Conservation (phyloP, 2,329 filamentous ascomycete genomes). For the Passalora sequoiae region DNA sequence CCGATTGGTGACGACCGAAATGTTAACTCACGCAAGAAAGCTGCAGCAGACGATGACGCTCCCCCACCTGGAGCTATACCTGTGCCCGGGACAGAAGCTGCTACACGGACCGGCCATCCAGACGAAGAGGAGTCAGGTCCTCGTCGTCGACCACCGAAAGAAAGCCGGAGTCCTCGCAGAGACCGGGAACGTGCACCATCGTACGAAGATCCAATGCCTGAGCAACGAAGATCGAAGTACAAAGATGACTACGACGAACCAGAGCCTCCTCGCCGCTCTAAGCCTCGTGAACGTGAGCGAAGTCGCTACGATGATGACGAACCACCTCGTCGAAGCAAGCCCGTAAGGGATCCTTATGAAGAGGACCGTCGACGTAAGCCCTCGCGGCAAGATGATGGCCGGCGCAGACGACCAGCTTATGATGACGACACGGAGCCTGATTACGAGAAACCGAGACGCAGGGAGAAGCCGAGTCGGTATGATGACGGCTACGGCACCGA, state of each 20-base stretch:
- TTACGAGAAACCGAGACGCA: conserved; percentile 17
- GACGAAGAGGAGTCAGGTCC: conserved; percentile 4
- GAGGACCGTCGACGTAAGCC: conserved; percentile 15
- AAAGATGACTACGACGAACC: conserved; percentile 6
- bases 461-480: conserved; percentile 18
- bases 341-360: conserved; percentile 17
- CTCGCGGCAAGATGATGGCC: conserved; percentile 7
- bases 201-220: conserved; percentile 5
- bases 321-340: conserved; percentile 10
- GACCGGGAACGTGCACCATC: not conserved
- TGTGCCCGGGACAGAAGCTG: conserved; percentile 11
- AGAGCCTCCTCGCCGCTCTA: conserved; percentile 9
- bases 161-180: conserved; percentile 5
- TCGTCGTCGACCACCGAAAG: conserved; percentile 7
- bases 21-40: conserved; percentile 6
- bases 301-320: conserved; percentile 12
- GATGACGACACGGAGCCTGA: conserved; percentile 19
- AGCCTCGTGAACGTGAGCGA: conserved; percentile 12
- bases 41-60: conserved; percentile 4
- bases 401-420: conserved; percentile 9
- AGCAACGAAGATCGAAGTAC: conserved; percentile 1
- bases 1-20: conserved; percentile 23
- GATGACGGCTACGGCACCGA: conserved; percentile 31
- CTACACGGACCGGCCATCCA: conserved; percentile 4
- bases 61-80: conserved; percentile 13